Evolutionary conservation across 352 stramenopile genomes (phyloP).

Genomic region (Globisporangium cederbergense): DNA sequence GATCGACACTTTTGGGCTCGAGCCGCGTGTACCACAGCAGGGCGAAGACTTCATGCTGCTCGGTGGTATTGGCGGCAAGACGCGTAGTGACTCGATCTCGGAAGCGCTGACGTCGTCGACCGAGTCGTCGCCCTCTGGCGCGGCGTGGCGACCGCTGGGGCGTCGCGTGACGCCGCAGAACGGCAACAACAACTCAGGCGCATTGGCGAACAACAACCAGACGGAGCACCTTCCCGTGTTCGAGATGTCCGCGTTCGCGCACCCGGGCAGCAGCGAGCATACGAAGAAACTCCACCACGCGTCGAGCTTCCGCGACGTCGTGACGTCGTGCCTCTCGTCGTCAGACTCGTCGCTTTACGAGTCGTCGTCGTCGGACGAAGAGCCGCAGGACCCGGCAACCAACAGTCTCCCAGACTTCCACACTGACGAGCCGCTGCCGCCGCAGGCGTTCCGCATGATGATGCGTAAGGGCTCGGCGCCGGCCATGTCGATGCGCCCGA

Average conservation of each 20-base stretch:
- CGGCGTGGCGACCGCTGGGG: slow-evolving; percentile 48
- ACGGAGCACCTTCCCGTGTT: slow-evolving; percentile 14
- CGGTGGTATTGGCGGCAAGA: slow-evolving; percentile 18
- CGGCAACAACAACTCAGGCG: neutral
- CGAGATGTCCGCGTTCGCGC: slow-evolving; percentile 23
- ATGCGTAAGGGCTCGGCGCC: slow-evolving; percentile 20
- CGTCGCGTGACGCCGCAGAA: slow-evolving; percentile 30
- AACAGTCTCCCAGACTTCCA: slow-evolving; percentile 14
- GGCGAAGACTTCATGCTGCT: slow-evolving; percentile 17
- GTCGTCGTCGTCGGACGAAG: slow-evolving; percentile 45
- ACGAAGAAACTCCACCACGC: slow-evolving; percentile 29
- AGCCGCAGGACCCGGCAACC: slow-evolving; percentile 20
- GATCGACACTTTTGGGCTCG: slow-evolving; percentile 21
- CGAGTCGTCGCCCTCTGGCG: slow-evolving; percentile 26
- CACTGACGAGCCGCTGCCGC: slow-evolving; percentile 1
- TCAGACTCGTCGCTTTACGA: slow-evolving; percentile 54
- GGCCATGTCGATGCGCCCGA: slow-evolving; percentile 14
- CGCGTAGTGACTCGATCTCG: slow-evolving; percentile 40
- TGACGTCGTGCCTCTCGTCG: slow-evolving; percentile 44
- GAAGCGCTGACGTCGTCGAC: slow-evolving; percentile 35
- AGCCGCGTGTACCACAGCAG: neutral
- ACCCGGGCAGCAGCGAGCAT: slow-evolving; percentile 13
- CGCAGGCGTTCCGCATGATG: slow-evolving; percentile 22
- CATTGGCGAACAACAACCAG: slow-evolving; percentile 19
- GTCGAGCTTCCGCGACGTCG: slow-evolving; percentile 42